Evolutionary conservation across 2,329 filamentous ascomycete genomes (phyloP).

Genomic region (Stromatinia cepivora): DNA sequence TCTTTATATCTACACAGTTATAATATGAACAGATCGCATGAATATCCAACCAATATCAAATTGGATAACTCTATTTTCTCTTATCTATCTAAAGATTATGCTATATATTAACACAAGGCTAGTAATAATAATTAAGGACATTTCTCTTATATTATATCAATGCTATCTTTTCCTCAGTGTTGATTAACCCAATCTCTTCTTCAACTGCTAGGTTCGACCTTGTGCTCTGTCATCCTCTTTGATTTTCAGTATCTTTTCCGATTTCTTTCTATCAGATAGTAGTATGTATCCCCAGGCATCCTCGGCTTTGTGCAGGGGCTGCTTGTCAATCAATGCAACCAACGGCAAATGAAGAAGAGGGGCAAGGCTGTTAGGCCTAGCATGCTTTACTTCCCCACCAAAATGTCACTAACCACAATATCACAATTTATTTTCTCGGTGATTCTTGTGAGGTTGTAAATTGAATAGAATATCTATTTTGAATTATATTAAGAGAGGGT

Average conservation of each 20-base stretch:
- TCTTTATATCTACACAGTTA: no score
- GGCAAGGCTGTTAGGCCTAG: background rate
- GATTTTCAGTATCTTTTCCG: background rate
- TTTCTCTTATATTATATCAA: background rate
- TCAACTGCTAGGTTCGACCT: background rate
- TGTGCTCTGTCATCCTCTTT: no score
- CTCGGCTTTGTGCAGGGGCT: background rate
- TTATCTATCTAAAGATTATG: no score
- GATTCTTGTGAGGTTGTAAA: no score
- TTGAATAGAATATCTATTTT: background rate
- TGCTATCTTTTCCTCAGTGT: background rate
- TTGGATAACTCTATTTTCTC: no score
- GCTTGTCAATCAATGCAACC: conserved; percentile 11
- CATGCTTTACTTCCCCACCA: conserved; percentile 5
- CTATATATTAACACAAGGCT: no score
- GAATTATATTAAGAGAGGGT: background rate
- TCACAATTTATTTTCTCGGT: conserved; percentile 2
- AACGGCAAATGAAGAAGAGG: conserved; percentile 2
- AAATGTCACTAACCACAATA: background rate
- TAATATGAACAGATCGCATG: no score
- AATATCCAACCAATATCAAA: no score
- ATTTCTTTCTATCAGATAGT: background rate
- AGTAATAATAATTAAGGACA: background rate
- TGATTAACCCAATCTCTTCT: background rate
- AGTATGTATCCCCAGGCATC: background rate